Base-by-base conservation (phyloP, 768 basidiomycete genomes). In the Termitomyces sp. region DNA sequence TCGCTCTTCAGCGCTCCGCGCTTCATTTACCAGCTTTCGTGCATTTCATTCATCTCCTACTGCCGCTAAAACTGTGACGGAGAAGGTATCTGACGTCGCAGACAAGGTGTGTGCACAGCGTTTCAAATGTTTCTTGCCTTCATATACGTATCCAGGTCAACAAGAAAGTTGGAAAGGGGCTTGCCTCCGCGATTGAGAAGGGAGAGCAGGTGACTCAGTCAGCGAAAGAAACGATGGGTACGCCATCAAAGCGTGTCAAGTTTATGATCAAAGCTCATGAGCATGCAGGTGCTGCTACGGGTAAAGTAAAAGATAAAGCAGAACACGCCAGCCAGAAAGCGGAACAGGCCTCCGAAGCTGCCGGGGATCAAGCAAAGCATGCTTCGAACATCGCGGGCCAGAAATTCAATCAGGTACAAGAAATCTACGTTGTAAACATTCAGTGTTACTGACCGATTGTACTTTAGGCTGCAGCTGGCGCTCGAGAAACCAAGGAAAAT, bases 141-240 rank as follows among this genome's bases (percentile, higher is more conserved):
- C 15, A 42, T 22, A 13, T 40, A n/a, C 32, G 16, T n/a, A 7
- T n/a, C 50, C 6, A 82, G 81, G 74, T 81, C 0, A 82, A 79
- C 60, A 77, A 75, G 64, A 78, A 75, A 18, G 68, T 82, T 11
- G 80, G 81, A 6, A 71, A 80, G 62, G 75, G 76, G 2, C 67
- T 83, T 15, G 81, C 81, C 13, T 75, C 74, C 33, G 81, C 80
- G 1, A 77, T 84, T 52, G 81, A 81, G 24, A 76, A 69, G 15
- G 81, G 82, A 0, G 78, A 83, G 66, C 67, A 79, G 57, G 75
- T 74, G 50, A 73, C 80, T 0, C 56, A 76, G 56, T 63, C 71
- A 11, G 75, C 79, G 1, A 80, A 82, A 60, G 75, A 81, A 24
- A 75, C 73, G 4, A 1, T 84, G 38, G 73, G 82, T 80, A 38